Conservation (phyloP, 1,284 basidiomycete species). For the Papiliotrema nemorosa region DNA sequence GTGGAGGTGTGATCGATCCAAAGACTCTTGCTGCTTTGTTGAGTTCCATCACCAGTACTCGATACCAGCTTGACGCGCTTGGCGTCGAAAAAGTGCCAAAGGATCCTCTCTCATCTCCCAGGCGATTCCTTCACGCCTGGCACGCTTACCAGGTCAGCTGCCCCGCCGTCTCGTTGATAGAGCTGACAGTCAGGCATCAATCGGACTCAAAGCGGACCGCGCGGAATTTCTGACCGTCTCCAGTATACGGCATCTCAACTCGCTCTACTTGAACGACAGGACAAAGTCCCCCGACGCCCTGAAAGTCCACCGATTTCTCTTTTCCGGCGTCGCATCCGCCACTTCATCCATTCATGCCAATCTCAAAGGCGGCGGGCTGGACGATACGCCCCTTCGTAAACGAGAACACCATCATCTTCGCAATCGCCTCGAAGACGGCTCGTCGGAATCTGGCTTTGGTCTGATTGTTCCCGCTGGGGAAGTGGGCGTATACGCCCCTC, state of each 20-base stretch:
- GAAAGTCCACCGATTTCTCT: constrained; percentile 35
- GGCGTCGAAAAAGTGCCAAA: constrained; percentile 41
- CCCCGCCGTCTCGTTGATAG: not conserved
- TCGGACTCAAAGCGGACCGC: not conserved
- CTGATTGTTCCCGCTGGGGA: constrained; percentile 37
- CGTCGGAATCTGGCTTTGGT: constrained; percentile 22
- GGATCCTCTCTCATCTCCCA: constrained; percentile 34
- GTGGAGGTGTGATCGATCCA: constrained; percentile 44
- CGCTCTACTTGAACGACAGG: constrained; percentile 31
- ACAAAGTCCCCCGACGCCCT: constrained; percentile 32
- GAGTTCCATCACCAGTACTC: constrained; percentile 38
- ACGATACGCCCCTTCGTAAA: constrained; percentile 37
- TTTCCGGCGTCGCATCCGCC: constrained; percentile 38
- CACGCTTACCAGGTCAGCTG: constrained; percentile 21
- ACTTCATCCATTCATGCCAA: constrained; percentile 34
- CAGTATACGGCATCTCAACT: constrained; percentile 26
- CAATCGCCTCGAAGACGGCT: constrained; percentile 9
- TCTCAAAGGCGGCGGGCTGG: constrained; percentile 32
- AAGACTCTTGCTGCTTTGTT: constrained; percentile 38
- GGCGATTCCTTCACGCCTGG: constrained; percentile 39
- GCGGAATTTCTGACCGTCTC: constrained; percentile 25
- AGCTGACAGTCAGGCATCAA: not conserved
- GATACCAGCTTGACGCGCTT: constrained; percentile 37
- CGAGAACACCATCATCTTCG: constrained; percentile 35
- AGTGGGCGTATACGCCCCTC: constrained; percentile 27